Percentiles rank a stretch among this genome's conserved stretches.
Evolutionary conservation across 176 grass and related monocot genomes (phyloP).

Genomic region (Thalia dealbata): DNA sequence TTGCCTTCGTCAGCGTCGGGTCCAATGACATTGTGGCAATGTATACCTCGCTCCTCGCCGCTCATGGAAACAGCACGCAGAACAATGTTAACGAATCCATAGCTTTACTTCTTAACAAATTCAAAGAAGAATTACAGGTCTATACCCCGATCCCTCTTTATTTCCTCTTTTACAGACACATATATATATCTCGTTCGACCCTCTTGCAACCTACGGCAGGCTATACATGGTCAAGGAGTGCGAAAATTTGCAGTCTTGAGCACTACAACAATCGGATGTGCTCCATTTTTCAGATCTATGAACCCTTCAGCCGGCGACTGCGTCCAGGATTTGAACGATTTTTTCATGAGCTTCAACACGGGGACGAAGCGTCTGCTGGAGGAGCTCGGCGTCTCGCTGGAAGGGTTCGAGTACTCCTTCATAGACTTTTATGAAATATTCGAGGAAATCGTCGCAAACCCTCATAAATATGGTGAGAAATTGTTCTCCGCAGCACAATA

Average conservation of each 20-base stretch:
- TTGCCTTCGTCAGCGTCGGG: slow-evolving; percentile 20
- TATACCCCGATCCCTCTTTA: no score
- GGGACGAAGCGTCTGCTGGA: slow-evolving; percentile 7
- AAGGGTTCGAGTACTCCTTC: slow-evolving; percentile 30
- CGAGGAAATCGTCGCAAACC: background rate
- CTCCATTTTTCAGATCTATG: slow-evolving; percentile 9
- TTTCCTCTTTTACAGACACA: background rate
- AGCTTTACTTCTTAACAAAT: background rate
- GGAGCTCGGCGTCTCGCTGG: slow-evolving; percentile 11
- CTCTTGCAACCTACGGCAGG: background rate
- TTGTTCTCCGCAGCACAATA: no score
- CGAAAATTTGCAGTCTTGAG: slow-evolving; percentile 22
- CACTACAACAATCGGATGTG: slow-evolving; percentile 9
- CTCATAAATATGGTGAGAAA: slow-evolving; percentile 12
- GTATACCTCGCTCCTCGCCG: background rate
- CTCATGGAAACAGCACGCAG: background rate
- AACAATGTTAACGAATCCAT: slow-evolving; percentile 11
- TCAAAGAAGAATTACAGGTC: background rate
- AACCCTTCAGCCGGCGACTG: background rate
- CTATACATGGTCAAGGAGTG: slow-evolving; percentile 13
- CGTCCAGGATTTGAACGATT: slow-evolving; percentile 10
- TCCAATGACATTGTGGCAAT: slow-evolving; percentile 26
- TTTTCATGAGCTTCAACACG: slow-evolving; percentile 14
- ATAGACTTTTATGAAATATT: background rate
- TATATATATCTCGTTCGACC: background rate